Percentiles rank a stretch among this genome's conserved stretches.
phyloP scores from a whole-genome alignment of 2,329 filamentous ascomycete genomes.

The Byssoonygena ceratinophila region DNA sequence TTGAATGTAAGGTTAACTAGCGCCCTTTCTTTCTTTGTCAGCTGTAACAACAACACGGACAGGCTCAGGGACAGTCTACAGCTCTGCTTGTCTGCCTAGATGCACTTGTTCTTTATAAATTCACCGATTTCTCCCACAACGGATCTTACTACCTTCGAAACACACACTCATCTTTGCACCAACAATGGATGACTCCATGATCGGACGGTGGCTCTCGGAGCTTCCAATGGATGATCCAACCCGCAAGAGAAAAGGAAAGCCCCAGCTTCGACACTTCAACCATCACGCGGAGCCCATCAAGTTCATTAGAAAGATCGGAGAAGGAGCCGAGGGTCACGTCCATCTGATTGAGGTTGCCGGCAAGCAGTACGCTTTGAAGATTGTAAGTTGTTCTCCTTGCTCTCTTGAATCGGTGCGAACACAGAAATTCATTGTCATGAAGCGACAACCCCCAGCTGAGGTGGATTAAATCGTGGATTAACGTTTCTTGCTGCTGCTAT shows the following conservation, averaged over 20 bases:
- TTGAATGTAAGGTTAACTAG: too few relatives aligned
- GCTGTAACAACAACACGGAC: too few relatives aligned
- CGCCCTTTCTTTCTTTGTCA: too few relatives aligned
- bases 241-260: constrained; percentile 9
- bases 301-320: constrained; percentile 5
- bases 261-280: constrained; percentile 13
- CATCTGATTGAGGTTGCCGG: constrained; percentile 8
- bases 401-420: background rate
- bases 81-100: too few relatives aligned
- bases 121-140: too few relatives aligned
- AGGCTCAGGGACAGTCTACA: too few relatives aligned
- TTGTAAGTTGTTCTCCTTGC: constrained; percentile 8
- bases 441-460: too few relatives aligned
- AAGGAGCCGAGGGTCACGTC: constrained; percentile 10
- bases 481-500: background rate
- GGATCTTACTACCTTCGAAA: too few relatives aligned
- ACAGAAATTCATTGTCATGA: too few relatives aligned
- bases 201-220: constrained; percentile 11
- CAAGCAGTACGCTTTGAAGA: constrained; percentile 11
- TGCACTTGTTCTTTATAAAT: too few relatives aligned
- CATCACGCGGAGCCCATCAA: constrained; percentile 13
- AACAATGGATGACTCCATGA: constrained; percentile 14
- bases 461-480: background rate
- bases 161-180: too few relatives aligned
- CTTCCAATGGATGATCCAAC: constrained; percentile 16